Percentiles rank a stretch among this genome's conserved stretches.
Evolutionary conservation across 2,329 filamentous ascomycete species (phyloP).

Genomic region (Boeremia exigua): DNA sequence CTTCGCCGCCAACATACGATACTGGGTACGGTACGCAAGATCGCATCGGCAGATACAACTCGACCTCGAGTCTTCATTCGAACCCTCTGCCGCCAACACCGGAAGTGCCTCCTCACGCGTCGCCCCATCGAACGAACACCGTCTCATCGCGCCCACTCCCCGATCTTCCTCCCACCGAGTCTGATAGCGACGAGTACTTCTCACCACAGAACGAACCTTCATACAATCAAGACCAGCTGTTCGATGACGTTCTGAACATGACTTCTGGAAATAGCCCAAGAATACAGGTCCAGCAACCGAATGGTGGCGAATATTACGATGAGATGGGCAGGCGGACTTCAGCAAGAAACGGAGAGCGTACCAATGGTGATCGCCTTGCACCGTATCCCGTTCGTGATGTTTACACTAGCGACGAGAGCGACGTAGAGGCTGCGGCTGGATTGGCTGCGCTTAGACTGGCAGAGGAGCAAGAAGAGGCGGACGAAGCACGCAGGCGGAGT

Average conservation of each 20-base stretch:
- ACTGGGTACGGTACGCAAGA: slow-evolving; percentile 38
- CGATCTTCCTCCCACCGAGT: slow-evolving; percentile 62
- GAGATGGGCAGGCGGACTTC: slow-evolving; percentile 28
- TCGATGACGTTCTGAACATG: slow-evolving; percentile 63
- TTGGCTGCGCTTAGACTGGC: slow-evolving; percentile 83
- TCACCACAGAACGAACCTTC: slow-evolving; percentile 38
- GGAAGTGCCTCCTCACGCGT: slow-evolving; percentile 57
- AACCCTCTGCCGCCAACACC: slow-evolving; percentile 56
- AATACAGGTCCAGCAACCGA: slow-evolving; percentile 42
- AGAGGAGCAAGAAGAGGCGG: slow-evolving; percentile 74
- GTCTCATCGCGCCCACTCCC: slow-evolving; percentile 64
- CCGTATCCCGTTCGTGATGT: slow-evolving; percentile 39
- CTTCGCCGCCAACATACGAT: slow-evolving; percentile 43
- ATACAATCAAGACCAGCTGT: slow-evolving; percentile 61
- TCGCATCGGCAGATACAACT: slow-evolving; percentile 39
- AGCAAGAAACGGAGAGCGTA: slow-evolving; percentile 44
- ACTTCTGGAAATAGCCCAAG: slow-evolving; percentile 38
- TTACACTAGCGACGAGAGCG: slow-evolving; percentile 72
- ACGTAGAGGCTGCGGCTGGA: slow-evolving; percentile 85
- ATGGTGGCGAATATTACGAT: slow-evolving; percentile 40
- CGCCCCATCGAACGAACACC: slow-evolving; percentile 59
- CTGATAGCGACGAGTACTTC: slow-evolving; percentile 51
- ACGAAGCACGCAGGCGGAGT: slow-evolving; percentile 65
- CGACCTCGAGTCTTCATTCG: slow-evolving; percentile 38
- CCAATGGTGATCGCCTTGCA: slow-evolving; percentile 57